A percentile compares a stretch with the other conserved stretches of the same genome.
Conservation (phyloP, 345 rosid species). For the Moricandia arvensis region DNA sequence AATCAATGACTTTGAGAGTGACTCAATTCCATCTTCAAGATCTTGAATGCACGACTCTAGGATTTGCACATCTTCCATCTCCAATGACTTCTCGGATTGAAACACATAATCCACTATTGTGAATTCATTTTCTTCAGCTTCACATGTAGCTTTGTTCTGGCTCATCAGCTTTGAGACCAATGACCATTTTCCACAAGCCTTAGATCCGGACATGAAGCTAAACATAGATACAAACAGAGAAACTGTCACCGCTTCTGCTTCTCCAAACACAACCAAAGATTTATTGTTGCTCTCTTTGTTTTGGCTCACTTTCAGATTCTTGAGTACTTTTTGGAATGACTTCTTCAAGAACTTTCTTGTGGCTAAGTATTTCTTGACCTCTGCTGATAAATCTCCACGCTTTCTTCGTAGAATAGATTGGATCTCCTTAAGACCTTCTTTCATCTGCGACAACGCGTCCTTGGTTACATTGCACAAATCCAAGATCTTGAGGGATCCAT, state of each 20-base stretch:
- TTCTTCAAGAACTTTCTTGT: slow-evolving; percentile 46
- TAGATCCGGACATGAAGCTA: neutral
- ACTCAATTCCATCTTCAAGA: slow-evolving; percentile 48
- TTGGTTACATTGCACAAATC: slow-evolving; percentile 39
- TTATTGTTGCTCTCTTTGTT: slow-evolving; percentile 9
- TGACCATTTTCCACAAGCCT: slow-evolving; percentile 1
- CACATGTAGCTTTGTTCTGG: slow-evolving; percentile 2
- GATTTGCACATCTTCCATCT: slow-evolving; percentile 28
- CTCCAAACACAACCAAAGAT: slow-evolving; percentile 28
- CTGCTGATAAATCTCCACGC: slow-evolving; percentile 20
- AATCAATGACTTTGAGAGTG: slow-evolving; percentile 43
- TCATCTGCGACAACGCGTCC: slow-evolving; percentile 33
- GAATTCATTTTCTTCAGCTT: neutral
- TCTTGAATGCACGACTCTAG: slow-evolving; percentile 43
- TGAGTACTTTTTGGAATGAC: slow-evolving; percentile 41
- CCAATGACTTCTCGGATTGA: slow-evolving; percentile 6
- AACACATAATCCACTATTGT: neutral
- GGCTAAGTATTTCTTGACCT: slow-evolving; percentile 44
- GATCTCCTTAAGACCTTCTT: slow-evolving; percentile 35
- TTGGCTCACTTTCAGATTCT: slow-evolving; percentile 29
- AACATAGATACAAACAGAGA: neutral
- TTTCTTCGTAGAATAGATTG: slow-evolving; percentile 40
- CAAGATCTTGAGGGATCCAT: slow-evolving; percentile 42
- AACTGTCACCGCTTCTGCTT: slow-evolving; percentile 38
- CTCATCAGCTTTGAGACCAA: slow-evolving; percentile 21